These are phyloP conservation scores for Suillus clintonianus DNA, from an alignment of 768 basidiomycete genomes.

Conservation along the genomic window DNA sequence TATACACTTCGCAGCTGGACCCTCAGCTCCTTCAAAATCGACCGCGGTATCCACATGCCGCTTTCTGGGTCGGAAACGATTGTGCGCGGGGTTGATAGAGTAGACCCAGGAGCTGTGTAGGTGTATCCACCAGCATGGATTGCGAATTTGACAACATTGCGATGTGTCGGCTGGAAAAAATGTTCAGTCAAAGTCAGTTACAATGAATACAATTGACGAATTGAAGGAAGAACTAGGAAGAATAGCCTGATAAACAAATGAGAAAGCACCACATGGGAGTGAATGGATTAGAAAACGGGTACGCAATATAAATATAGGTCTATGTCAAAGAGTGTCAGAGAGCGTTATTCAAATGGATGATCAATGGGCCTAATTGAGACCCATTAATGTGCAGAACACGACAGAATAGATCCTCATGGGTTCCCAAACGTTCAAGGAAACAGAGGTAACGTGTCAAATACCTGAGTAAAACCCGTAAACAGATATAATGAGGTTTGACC, in stretches of 20 bases:
- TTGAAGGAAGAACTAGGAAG: not conserved
- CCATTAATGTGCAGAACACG: not conserved
- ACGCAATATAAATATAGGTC: not conserved
- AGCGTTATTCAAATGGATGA: not conserved
- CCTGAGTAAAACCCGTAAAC: not conserved
- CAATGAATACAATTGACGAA: not conserved
- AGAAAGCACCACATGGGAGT: not conserved
- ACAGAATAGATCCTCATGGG: not conserved
- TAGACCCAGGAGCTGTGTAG: constrained; percentile 28
- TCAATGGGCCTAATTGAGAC: not conserved
- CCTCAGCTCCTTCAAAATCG: constrained; percentile 52
- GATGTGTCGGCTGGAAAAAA: constrained; percentile 58
- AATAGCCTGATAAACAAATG: not conserved
- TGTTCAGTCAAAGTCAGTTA: not conserved
- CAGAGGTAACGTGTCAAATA: not conserved
- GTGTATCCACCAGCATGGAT: constrained; percentile 78
- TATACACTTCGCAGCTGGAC: constrained; percentile 57
- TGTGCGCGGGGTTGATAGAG: constrained; percentile 79
- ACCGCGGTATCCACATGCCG: constrained; percentile 68
- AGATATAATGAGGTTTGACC: not conserved
- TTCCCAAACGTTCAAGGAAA: not conserved
- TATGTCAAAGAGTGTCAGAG: not conserved
- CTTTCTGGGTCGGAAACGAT: constrained; percentile 57
- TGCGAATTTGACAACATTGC: constrained; percentile 75
- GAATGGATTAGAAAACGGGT: not conserved